phyloP scores from a whole-genome alignment of 768 basidiomycete genomes.

The Boletus sp. region DNA sequence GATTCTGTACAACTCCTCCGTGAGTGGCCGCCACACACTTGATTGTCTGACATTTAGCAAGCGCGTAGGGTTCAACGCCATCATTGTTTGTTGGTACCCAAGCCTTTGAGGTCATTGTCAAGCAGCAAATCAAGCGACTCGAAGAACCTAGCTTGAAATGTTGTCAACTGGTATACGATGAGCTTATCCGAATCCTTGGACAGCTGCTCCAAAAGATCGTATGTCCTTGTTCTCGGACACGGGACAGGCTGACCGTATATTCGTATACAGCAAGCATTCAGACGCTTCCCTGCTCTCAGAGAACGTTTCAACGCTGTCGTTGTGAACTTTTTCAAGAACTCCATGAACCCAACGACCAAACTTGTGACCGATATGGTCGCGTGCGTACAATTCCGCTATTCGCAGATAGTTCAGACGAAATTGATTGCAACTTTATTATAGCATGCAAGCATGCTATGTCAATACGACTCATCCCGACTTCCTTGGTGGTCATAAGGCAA shows the following conservation, averaged over 20 bases:
- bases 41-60: neutral
- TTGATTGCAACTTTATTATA: slow-evolving; percentile 25
- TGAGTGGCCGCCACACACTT: slow-evolving; percentile 38
- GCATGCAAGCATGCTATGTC: slow-evolving; percentile 98
- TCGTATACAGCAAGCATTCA: slow-evolving; percentile 78
- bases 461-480: slow-evolving; percentile 99
- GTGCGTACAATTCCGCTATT: slow-evolving; percentile 43
- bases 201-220: slow-evolving; percentile 91
- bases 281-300: slow-evolving; percentile 92
- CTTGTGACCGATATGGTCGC: slow-evolving; percentile 90
- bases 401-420: neutral
- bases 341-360: slow-evolving; percentile 94
- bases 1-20: slow-evolving; percentile 96
- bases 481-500: slow-evolving; percentile 87
- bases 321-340: slow-evolving; percentile 92
- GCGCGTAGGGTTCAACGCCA: slow-evolving; percentile 82
- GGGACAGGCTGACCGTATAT: neutral
- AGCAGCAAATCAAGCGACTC: slow-evolving; percentile 96
- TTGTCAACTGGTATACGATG: slow-evolving; percentile 94
- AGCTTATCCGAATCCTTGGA: slow-evolving; percentile 92
- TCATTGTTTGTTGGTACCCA: slow-evolving; percentile 95
- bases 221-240: slow-evolving; percentile 25
- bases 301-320: slow-evolving; percentile 96
- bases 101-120: slow-evolving; percentile 98
- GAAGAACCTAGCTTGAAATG: slow-evolving; percentile 95